Conservation (phyloP, 768 basidiomycete genomes). For the Amanita inopinata region DNA sequence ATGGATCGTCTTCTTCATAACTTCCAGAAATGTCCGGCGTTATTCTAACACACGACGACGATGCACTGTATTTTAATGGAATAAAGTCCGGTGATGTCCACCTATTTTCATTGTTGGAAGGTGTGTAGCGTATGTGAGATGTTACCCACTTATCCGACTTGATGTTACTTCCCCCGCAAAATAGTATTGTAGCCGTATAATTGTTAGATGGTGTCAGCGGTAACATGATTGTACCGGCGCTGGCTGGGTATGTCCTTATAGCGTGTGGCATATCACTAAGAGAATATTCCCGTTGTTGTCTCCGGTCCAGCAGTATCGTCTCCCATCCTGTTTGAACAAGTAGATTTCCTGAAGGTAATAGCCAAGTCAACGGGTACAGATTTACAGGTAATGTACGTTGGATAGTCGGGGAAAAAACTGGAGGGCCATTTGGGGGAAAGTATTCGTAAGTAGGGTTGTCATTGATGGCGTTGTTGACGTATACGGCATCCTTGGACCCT, state of each 20-base stretch:
- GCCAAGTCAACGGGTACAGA: constrained; percentile 66
- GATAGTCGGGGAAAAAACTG: constrained; percentile 54
- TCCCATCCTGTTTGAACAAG: constrained; percentile 58
- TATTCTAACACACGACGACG: constrained; percentile 68
- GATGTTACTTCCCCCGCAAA: constrained; percentile 75
- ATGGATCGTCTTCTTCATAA: constrained; percentile 52
- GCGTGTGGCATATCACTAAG: constrained; percentile 59
- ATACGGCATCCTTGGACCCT: too few species aligned
- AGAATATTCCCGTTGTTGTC: constrained; percentile 42
- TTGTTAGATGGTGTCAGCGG: constrained; percentile 77
- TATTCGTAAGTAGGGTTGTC: constrained; percentile 78
- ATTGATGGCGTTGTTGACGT: too few species aligned
- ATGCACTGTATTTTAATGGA: constrained; percentile 45
- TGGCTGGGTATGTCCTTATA: constrained; percentile 68
- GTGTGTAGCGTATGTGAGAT: not conserved
- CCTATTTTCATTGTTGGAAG: constrained; percentile 15
- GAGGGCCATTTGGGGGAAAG: constrained; percentile 52
- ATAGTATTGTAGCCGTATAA: constrained; percentile 71
- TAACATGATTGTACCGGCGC: constrained; percentile 67
- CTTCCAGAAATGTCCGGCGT: constrained; percentile 54
- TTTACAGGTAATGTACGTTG: constrained; percentile 63
- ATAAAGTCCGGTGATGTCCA: constrained; percentile 43
- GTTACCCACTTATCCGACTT: constrained; percentile 31
- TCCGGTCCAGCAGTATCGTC: constrained; percentile 56
- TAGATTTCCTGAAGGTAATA: constrained; percentile 57